phyloP scores from a whole-genome alignment of 2,329 filamentous ascomycete species.

The Ascochyta pisi region DNA sequence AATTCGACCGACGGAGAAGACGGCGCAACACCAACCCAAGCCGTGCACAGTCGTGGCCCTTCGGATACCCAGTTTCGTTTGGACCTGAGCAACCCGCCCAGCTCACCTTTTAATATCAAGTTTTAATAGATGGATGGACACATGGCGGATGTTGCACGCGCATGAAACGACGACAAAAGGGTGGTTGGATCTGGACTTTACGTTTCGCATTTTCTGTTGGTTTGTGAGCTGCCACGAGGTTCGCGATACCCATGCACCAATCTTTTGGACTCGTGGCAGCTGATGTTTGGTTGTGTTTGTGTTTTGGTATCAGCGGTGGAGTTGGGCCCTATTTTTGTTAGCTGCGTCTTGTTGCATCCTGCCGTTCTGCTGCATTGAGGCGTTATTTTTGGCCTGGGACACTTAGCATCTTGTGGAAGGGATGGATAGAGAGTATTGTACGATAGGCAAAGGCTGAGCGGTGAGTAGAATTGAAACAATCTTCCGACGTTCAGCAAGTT shows the following conservation, averaged over 20 bases:
- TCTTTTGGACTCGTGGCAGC: slow-evolving; percentile 41
- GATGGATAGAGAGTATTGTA: slow-evolving; percentile 26
- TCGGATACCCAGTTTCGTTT: slow-evolving; percentile 45
- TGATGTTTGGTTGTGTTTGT: slow-evolving; percentile 30
- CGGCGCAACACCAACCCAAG: slow-evolving; percentile 44
- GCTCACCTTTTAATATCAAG: slow-evolving; percentile 49
- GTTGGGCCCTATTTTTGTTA: slow-evolving; percentile 37
- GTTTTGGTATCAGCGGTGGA: slow-evolving; percentile 43
- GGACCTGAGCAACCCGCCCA: slow-evolving; percentile 45
- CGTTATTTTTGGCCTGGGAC: slow-evolving; percentile 17
- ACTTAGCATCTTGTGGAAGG: slow-evolving; percentile 27
- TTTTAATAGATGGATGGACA: slow-evolving; percentile 34
- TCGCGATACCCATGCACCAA: slow-evolving; percentile 45
- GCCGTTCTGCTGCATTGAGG: slow-evolving; percentile 26
- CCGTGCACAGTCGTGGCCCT: slow-evolving; percentile 39
- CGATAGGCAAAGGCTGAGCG: slow-evolving; percentile 26
- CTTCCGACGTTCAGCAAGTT: slow-evolving; percentile 13
- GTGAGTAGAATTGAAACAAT: slow-evolving; percentile 20
- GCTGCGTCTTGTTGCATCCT: slow-evolving; percentile 32
- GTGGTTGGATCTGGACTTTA: slow-evolving; percentile 29
- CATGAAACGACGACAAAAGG: slow-evolving; percentile 31
- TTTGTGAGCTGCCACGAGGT: slow-evolving; percentile 38
- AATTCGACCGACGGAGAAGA: slow-evolving; percentile 39
- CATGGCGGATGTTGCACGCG: slow-evolving; percentile 22
- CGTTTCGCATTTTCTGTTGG: slow-evolving; percentile 38